phyloP scores from a whole-genome alignment of 2,329 filamentous ascomycete species.

The Fusarium foetens region DNA sequence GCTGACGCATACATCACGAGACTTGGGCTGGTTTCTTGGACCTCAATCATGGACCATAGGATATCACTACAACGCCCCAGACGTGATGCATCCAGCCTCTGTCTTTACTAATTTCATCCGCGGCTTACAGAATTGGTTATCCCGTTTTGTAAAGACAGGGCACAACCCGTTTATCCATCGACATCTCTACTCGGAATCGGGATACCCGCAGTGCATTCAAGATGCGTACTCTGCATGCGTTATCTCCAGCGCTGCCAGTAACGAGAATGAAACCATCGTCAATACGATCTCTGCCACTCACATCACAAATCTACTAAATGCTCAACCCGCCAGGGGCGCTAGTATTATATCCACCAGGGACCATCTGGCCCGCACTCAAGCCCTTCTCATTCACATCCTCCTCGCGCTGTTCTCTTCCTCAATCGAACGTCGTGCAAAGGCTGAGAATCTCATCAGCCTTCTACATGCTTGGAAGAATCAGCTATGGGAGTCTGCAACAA shows the following conservation, averaged over 20 bases:
- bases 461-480: not conserved
- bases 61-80: not conserved
- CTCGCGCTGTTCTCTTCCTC: not conserved
- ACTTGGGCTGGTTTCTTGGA: not conserved
- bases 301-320: rapidly evolving
- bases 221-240: not conserved
- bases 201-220: not conserved
- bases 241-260: rapidly evolving
- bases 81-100: not conserved
- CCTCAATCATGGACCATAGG: not conserved
- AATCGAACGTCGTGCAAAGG: not conserved
- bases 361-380: not conserved
- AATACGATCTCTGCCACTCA: not conserved
- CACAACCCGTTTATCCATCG: not conserved
- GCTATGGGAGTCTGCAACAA: not conserved
- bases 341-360: not conserved
- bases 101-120: not conserved
- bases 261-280: not conserved
- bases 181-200: not conserved
- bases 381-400: not conserved
- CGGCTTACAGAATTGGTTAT: not conserved
- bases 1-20: not conserved
- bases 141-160: not conserved
- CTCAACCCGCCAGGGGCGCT: rapidly evolving
- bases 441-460: not conserved